Conservation (phyloP, 495 filamentous ascomycete species). For the Trichoderma parareesei region DNA sequence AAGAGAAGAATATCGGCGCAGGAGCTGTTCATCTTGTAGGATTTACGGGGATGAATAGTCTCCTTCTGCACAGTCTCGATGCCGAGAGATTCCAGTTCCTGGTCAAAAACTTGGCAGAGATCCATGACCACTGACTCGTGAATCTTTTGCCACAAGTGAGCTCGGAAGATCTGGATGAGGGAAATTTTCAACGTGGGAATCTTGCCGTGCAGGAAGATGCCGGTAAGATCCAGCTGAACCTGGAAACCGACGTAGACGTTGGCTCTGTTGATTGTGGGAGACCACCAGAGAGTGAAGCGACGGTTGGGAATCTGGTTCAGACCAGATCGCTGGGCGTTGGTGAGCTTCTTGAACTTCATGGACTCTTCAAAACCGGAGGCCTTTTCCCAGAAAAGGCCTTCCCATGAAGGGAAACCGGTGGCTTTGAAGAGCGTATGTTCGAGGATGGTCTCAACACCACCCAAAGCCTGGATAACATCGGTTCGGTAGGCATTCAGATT, state of each 20-base stretch:
- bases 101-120: conserved; percentile 98
- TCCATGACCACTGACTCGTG: conserved; percentile 99
- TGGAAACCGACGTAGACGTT: conserved; percentile 96
- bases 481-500: conserved; percentile 97
- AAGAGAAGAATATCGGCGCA: conserved; percentile 98
- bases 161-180: conserved; percentile 98
- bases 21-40: conserved; percentile 99
- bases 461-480: conserved; percentile 96
- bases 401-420: conserved; percentile 97
- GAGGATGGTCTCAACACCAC: conserved; percentile 98
- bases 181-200: conserved; percentile 99
- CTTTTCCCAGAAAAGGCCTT: conserved; percentile 97
- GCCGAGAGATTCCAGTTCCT: conserved; percentile 90
- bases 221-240: conserved; percentile 95
- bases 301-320: conserved; percentile 99
- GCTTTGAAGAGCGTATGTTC: conserved; percentile 99
- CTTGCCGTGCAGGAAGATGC: conserved; percentile 99
- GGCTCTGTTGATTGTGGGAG: conserved; percentile 68
- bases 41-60: conserved; percentile 98
- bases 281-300: conserved; percentile 99
- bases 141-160: conserved; percentile 99
- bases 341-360: conserved; percentile 99
- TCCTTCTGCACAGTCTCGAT: conserved; percentile 99
- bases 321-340: conserved; percentile 96
- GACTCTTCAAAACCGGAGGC: conserved; percentile 63